Conservation (phyloP, 257 asterid genomes). For the Solanum paucissectum region DNA sequence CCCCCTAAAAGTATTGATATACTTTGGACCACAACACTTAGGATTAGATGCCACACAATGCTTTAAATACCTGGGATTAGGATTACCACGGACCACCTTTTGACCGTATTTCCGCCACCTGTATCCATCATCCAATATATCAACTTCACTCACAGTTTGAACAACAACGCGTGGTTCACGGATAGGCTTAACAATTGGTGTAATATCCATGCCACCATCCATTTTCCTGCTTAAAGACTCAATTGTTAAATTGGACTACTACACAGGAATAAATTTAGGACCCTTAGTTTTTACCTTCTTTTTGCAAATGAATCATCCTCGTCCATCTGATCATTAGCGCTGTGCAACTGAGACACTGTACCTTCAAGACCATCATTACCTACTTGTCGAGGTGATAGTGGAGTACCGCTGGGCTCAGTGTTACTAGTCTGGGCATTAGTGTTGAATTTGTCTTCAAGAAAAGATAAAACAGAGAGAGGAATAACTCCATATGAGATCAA, state of each 20-base stretch:
- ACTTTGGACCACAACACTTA: background rate
- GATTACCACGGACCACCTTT: slow-evolving; percentile 95
- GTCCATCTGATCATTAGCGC: slow-evolving; percentile 50
- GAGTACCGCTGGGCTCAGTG: slow-evolving; percentile 51
- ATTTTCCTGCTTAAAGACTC: slow-evolving; percentile 46
- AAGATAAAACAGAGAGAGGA: slow-evolving; percentile 2
- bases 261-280: background rate
- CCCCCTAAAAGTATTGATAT: background rate
- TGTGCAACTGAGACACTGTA: slow-evolving; percentile 37
- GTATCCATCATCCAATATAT: slow-evolving; percentile 92
- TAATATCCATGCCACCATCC: slow-evolving; percentile 62
- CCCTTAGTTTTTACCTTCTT: slow-evolving; percentile 39
- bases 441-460: slow-evolving; percentile 47
- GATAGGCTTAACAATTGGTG: slow-evolving; percentile 77
- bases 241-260: background rate
- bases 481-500: background rate
- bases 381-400: slow-evolving; percentile 58
- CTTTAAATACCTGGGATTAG: slow-evolving; percentile 74
- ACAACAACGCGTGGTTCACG: slow-evolving; percentile 96
- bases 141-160: slow-evolving; percentile 96
- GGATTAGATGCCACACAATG: background rate
- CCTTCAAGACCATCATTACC: slow-evolving; percentile 55
- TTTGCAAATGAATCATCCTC: slow-evolving; percentile 70
- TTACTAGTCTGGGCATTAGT: slow-evolving; percentile 15
- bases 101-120: slow-evolving; percentile 99